Conservation (phyloP, 768 basidiomycete genomes). For the Lyophyllum semitale region DNA sequence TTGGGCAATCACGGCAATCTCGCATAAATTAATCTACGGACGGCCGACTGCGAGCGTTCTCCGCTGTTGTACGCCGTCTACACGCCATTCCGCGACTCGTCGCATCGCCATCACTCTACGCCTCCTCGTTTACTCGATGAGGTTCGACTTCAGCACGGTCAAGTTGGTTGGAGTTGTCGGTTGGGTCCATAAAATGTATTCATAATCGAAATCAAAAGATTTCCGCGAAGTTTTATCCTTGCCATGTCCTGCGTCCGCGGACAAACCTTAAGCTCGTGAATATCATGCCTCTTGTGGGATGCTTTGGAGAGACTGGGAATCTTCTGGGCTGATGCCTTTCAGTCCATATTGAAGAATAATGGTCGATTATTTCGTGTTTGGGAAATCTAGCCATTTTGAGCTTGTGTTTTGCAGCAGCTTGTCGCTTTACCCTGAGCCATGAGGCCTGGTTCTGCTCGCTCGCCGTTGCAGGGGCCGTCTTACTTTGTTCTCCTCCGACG, state of each 20-base stretch:
- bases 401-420: too few species aligned
- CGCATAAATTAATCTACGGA: constrained; percentile 9
- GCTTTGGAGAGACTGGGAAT: too few species aligned
- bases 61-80: neutral
- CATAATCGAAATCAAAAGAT: constrained; percentile 10
- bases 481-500: neutral
- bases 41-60: constrained; percentile 4
- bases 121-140: constrained; percentile 7
- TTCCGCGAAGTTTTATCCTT: neutral
- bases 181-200: constrained; percentile 10
- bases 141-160: constrained; percentile 4
- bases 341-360: too few species aligned
- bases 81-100: constrained; percentile 22
- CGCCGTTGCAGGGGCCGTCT: too few species aligned
- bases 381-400: too few species aligned
- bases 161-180: constrained; percentile 9
- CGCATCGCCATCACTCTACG: constrained; percentile 18
- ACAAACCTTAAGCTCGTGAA: too few species aligned
- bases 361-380: too few species aligned
- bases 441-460: too few species aligned
- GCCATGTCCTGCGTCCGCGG: too few species aligned
- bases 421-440: too few species aligned
- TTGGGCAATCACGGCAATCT: constrained; percentile 22
- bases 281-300: too few species aligned
- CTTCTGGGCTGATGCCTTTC: too few species aligned